Conservation (phyloP, 768 basidiomycete genomes). For the Antrodiella citrinella region DNA sequence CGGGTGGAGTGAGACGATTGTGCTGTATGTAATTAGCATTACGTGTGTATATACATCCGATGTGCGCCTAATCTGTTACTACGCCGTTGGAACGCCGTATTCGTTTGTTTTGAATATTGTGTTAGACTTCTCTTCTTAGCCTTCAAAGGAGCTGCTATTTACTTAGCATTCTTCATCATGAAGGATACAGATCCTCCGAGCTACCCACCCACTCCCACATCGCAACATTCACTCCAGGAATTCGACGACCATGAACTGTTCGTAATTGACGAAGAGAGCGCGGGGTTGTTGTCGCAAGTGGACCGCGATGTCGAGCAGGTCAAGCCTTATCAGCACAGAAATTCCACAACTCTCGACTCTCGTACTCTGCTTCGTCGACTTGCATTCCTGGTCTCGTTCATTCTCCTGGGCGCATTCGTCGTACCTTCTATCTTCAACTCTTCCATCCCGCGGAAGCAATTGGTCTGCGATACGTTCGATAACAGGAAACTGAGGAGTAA, state of each 20-base stretch:
- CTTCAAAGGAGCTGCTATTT: background rate
- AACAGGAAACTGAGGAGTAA: conserved; percentile 51
- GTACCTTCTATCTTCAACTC: background rate
- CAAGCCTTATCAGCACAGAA: background rate
- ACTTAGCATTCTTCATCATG: background rate
- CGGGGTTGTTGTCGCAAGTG: conserved; percentile 14
- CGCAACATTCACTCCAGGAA: background rate
- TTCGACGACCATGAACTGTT: background rate
- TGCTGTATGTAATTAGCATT: too few species aligned
- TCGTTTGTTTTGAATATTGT: too few species aligned
- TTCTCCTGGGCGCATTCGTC: conserved; percentile 9
- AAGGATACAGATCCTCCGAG: background rate
- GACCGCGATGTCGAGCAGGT: background rate
- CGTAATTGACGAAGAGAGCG: conserved; percentile 11
- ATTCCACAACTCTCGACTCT: background rate
- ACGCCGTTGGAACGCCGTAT: too few species aligned
- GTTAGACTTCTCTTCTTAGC: too few species aligned
- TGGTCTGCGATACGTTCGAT: conserved; percentile 22
- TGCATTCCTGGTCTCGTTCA: conserved; percentile 3
- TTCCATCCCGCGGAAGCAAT: background rate
- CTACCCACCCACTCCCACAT: background rate
- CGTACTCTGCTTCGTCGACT: background rate
- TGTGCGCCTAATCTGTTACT: too few species aligned
- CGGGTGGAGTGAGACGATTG: too few species aligned
- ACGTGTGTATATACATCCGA: too few species aligned